Evolutionary conservation across 345 rosid species (phyloP), one percentile per base, ranked within the genome.

Genomic region (Populus alba): DNA sequence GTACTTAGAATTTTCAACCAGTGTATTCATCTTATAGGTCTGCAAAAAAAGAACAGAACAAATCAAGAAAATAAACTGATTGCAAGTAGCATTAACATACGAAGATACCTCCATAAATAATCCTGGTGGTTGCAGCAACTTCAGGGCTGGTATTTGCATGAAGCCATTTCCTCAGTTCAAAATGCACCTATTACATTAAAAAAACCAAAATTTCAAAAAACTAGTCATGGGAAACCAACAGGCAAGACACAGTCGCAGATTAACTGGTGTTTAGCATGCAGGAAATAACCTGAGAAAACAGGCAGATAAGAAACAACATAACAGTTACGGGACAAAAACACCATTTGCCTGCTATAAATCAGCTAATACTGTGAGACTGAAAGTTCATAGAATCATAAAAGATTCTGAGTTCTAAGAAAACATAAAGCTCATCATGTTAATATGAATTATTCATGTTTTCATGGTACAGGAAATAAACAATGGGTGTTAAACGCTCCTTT

Each of bases 81-180:
- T 62, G 38, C 45, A 38, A 13, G 51, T 35, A 18, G 66, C 23
- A 70, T 59, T 35, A 53, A 63, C 17, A 5, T 22, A 74, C 7
- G 68, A 65, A 74, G 17, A 31, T 91, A 95, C 99, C 99, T 93
- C 99, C 97, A 68, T 92, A 93, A 62, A 95, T 93, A 68, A 93
- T 95, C 55, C 97, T 88, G 78, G 89, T 90, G 53, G 94, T 75
- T 74, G 88, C 89, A 76, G 97, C 96, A 33, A 92, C 90, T 78
- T 92, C 92, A 35, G 84, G 85, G 75, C 92, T 91, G 75, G 83
- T 83, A 49, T 92, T 93, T 68, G 75, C 84, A 2, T 88, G 86
- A 66, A 93, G 91, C 99, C 99, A 95, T 79, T 95, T 91, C 88
- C 99, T 92, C 73, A 93, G 80, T 79, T 87, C 98, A 84, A 17